Percentiles rank a stretch among this genome's conserved stretches.
Evolutionary conservation across 495 filamentous ascomycete species (phyloP).

Genomic region (Neurospora sublineolata): DNA sequence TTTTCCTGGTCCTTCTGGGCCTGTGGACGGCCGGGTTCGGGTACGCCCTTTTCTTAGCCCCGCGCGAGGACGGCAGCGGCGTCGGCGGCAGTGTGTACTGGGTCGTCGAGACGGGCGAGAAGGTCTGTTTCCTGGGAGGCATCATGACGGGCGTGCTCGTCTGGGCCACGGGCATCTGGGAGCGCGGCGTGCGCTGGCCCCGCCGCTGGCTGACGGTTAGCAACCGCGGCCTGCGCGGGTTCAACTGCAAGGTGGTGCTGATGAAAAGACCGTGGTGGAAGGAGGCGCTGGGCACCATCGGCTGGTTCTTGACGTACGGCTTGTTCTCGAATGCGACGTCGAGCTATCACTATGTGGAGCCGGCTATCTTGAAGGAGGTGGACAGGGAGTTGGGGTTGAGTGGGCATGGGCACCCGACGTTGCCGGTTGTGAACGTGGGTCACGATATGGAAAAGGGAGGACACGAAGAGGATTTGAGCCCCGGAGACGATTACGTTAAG

Average conservation of each 20-base stretch:
- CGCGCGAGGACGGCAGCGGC: constrained; percentile 79
- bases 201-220: constrained; percentile 77
- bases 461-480: constrained; percentile 74
- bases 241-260: constrained; percentile 92
- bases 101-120: constrained; percentile 80
- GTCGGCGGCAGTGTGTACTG: constrained; percentile 92
- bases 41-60: constrained; percentile 79
- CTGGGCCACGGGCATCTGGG: constrained; percentile 92
- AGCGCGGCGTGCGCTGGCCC: constrained; percentile 88
- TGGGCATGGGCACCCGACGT: constrained; percentile 26
- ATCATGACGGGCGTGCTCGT: constrained; percentile 70
- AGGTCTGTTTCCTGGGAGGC: constrained; percentile 78
- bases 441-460: constrained; percentile 42
- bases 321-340: constrained; percentile 52
- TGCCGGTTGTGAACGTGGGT: constrained; percentile 22
- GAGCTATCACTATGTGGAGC: constrained; percentile 58
- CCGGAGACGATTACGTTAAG: constrained; percentile 83
- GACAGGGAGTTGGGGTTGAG: constrained; percentile 35
- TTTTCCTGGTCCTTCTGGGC: constrained; percentile 70
- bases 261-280: constrained; percentile 75
- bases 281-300: constrained; percentile 56
- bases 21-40: constrained; percentile 73
- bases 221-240: constrained; percentile 77
- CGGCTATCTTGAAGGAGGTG: constrained; percentile 37
- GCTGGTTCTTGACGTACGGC: constrained; percentile 65